phyloP scores from a whole-genome alignment of 1,284 basidiomycete species.

The Sanguinoderma infundibulare region DNA sequence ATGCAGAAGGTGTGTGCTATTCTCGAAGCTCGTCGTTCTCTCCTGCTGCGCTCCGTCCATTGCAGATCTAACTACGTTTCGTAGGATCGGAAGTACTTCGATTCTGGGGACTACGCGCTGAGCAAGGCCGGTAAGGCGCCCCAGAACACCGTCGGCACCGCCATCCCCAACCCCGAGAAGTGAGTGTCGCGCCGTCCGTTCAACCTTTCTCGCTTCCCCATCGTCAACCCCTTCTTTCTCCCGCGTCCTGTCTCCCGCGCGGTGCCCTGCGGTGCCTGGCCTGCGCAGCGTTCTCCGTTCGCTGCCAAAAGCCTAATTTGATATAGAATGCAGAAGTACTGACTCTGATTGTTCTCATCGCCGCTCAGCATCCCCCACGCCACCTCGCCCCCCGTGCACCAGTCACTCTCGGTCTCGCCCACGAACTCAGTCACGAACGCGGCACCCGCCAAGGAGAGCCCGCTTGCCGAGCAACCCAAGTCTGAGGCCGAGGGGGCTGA shows the following conservation, averaged over 20 bases:
- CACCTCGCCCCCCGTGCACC: conserved; percentile 60
- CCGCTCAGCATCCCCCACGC: conserved; percentile 73
- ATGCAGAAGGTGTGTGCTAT: conserved; percentile 82
- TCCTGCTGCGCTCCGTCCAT: conserved; percentile 2
- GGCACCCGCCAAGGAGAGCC: conserved; percentile 69
- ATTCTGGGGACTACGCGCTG: conserved; percentile 96
- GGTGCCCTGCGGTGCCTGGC: not conserved
- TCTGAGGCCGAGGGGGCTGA: not conserved
- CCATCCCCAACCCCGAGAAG: conserved; percentile 96
- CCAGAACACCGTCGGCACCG: conserved; percentile 88
- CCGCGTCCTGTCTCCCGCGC: too few species aligned
- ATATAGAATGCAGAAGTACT: conserved; percentile 5
- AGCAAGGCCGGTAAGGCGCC: conserved; percentile 93
- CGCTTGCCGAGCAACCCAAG: conserved; percentile 37
- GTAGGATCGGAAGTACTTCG: conserved; percentile 97
- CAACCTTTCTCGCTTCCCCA: not conserved
- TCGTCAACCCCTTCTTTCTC: conserved; percentile 8
- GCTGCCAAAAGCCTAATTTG: not conserved
- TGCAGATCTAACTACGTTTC: conserved; percentile 5
- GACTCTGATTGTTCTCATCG: conserved; percentile 15
- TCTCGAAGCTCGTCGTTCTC: conserved; percentile 7
- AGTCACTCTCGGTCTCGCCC: conserved; percentile 69
- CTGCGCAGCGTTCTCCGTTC: not conserved
- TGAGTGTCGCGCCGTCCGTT: conserved; percentile 43
- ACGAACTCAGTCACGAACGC: conserved; percentile 53